phyloP scores from a whole-genome alignment of 2,329 filamentous ascomycete genomes.

The Nothopassalora personata region DNA sequence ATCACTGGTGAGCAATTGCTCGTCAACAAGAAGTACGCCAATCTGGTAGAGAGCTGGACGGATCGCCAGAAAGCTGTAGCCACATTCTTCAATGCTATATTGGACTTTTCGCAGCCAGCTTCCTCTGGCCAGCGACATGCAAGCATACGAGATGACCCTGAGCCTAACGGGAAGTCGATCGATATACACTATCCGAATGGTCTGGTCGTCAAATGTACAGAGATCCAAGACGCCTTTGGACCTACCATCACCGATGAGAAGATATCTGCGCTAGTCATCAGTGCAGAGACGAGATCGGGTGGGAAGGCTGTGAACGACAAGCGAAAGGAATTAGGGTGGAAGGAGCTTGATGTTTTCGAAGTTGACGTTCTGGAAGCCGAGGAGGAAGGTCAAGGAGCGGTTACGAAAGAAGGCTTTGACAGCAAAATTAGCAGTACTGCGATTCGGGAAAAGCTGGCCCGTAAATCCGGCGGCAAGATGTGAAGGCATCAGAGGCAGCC shows the following conservation, averaged over 20 bases:
- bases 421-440: slow-evolving; percentile 89
- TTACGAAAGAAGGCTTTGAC: slow-evolving; percentile 57
- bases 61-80: slow-evolving; percentile 64
- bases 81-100: slow-evolving; percentile 60
- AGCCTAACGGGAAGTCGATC: slow-evolving; percentile 50
- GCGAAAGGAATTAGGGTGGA: slow-evolving; percentile 70
- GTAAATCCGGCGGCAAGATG: slow-evolving; percentile 17
- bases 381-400: slow-evolving; percentile 33
- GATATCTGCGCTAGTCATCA: slow-evolving; percentile 78
- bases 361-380: slow-evolving; percentile 76
- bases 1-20: slow-evolving; percentile 85
- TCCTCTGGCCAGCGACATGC: slow-evolving; percentile 30
- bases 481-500: neutral
- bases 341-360: slow-evolving; percentile 71
- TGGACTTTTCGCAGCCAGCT: slow-evolving; percentile 52
- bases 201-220: slow-evolving; percentile 69
- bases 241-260: slow-evolving; percentile 79
- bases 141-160: slow-evolving; percentile 37
- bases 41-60: slow-evolving; percentile 75
- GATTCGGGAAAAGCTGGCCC: slow-evolving; percentile 47
- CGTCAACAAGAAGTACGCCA: slow-evolving; percentile 80
- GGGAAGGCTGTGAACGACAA: slow-evolving; percentile 83
- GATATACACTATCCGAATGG: slow-evolving; percentile 55
- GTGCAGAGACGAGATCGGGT: slow-evolving; percentile 78
- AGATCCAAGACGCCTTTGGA: slow-evolving; percentile 83